Base-by-base conservation (phyloP, 306 rosid species). In the Albizia julibrissin region DNA sequence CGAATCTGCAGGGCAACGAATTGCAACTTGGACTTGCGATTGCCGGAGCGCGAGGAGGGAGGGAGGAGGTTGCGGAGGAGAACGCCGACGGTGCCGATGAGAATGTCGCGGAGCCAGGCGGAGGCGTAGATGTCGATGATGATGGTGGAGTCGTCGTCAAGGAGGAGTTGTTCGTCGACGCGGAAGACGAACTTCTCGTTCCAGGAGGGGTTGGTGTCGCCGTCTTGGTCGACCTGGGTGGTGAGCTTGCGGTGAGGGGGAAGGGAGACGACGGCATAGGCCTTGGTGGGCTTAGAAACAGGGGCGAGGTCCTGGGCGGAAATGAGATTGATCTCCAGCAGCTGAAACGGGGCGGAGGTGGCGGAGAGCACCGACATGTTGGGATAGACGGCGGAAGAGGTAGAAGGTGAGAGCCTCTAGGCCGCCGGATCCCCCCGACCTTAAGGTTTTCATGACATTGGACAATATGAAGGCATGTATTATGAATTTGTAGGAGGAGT, bases 181-280 rank as follows among this genome's bases (percentile, higher is more conserved):
- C 86, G 89, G 81, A 93, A 95, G 14, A 93, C 92, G 62, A 95
- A 91, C 52, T 91, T 93, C 75, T 95, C 94, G 80, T 93, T 91
- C 99, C 98, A 95, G 0, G 86, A 87, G 1, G 99, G 98, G 72
- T 76, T 84, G 21, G 85, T 89, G 59, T 87, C 80, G 15, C 97
- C 97, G 1, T 62, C 78, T 14, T 77, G 72, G 58, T 91, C 96
- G 5, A 89, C 81, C 2, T 88, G 86, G 2, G 97, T 90, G 3
- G 82, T 49, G 6, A 93, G 42, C 79, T 88, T 95, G 3, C 93
- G 89, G 9, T 89, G 77, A 0, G 94, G 91, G 33, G 88, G 66
- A 0, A 95, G 34, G 97, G 98, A 95, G 1, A 88, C 91, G 3
- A 93, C 96, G 19, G 94, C 93, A 50, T 91, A 95, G 19, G 97